Base-by-base conservation (phyloP, 805 yeast species). In the Cyberlindnera xishuangbannaensis region DNA sequence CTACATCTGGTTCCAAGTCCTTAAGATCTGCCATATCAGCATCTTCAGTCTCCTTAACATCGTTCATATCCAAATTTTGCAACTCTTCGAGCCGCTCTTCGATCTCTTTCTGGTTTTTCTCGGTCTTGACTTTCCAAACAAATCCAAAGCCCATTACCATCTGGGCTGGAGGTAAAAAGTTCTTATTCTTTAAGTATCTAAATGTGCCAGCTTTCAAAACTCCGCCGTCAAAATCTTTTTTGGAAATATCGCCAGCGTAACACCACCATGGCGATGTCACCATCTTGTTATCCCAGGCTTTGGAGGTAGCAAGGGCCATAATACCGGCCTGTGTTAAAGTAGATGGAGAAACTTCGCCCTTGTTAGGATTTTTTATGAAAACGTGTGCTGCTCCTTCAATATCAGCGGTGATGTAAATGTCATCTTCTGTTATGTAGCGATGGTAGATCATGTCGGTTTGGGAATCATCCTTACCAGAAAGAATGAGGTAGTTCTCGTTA, bases 261-360 rank as follows among this genome's bases (percentile, higher is more conserved):
- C 83, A 73, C 73, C 77, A 82, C 94, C 95, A 87, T 2, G 95
- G 81, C 2, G 95, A 78, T 0, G 84, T 73, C 1, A 85, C 74
- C 19, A 81, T 69, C 53, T 88, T 90, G 33, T 81, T 73, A 25
- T 80, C 88, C 98, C 98, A 92, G 0, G 95, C 95, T 26, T 71
- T 76, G 7, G 95, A 80, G 0, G 90, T 70, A 15, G 88, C 72
- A 42, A 86, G 68, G n/a, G 94, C 73, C 44, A 80, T 80, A 6
- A 83, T 72, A 10, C 95, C 95, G 1, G 97, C 96, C 56, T 92
- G 98, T 54, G 78, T 67, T 37, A 90, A 63, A 0, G 97, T 81
- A 8, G 87, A 71, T 2, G 97, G 97, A 0, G 97, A 90, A 6
- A 90, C 62, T 41, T 78, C 79, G 21, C 78, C 78, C 33, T 72